Evolutionary conservation across 108 stramenopile species (phyloP).

Genomic region (Pelagomonas calceolata): DNA sequence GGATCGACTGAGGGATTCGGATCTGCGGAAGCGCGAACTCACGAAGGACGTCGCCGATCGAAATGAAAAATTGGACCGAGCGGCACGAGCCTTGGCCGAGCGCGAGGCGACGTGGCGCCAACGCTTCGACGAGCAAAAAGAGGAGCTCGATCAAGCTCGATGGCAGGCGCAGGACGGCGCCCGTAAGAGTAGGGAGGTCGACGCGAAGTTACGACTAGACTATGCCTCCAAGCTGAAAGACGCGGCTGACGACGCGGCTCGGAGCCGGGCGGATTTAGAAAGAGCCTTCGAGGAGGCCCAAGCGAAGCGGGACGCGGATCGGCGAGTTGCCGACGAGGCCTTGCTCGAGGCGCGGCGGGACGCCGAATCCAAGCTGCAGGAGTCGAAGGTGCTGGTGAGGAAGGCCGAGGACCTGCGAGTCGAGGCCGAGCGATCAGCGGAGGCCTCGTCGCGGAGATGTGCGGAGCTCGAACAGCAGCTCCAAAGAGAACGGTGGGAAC

Average conservation of each 20-base stretch:
- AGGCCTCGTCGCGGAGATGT: background rate
- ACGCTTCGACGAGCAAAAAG: background rate
- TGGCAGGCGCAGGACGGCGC: background rate
- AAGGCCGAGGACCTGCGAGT: background rate
- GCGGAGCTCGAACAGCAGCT: background rate
- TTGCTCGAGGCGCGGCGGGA: background rate
- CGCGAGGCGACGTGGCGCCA: background rate
- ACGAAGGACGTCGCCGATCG: background rate
- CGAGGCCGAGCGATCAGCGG: background rate
- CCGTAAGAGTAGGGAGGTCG: background rate
- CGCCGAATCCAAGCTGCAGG: background rate
- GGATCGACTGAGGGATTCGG: conserved; percentile 16
- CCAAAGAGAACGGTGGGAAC: background rate
- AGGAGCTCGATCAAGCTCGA: background rate
- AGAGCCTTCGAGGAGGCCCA: background rate
- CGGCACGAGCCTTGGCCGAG: background rate
- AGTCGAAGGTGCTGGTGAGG: background rate
- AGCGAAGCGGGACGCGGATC: background rate
- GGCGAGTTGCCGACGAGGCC: background rate
- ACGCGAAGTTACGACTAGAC: background rate
- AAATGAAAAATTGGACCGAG: background rate
- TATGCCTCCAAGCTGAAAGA: background rate
- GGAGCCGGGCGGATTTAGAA: background rate
- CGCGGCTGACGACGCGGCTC: background rate
- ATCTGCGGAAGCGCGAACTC: background rate